Base-by-base conservation (phyloP, 805 yeast species). In the Blastobotrys americana region DNA sequence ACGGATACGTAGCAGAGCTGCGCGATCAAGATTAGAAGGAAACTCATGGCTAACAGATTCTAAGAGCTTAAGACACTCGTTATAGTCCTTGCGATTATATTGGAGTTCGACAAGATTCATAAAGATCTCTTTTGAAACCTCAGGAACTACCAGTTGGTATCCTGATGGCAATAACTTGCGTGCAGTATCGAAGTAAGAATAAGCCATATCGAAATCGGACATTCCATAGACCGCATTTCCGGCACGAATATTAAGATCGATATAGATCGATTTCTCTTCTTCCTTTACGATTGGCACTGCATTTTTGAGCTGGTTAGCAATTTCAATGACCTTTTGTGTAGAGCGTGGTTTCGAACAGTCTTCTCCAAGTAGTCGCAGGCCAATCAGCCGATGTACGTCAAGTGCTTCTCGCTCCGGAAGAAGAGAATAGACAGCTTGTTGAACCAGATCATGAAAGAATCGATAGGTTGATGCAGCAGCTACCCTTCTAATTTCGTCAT, bases 181-280 rank as follows among this genome's bases (percentile, higher is more conserved):
- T 0, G 76, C 69, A 1, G 64, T 59, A 17, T 59, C 57, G 37
- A 72, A 69, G 46, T 65, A 72, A n/a, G 55, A 49, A 25, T 72
- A 57, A 0, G 78, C 70, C 35, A 67, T 55, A 21, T 55, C 58
- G 45, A 68, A 63, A 49, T 72, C 75, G 39, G 66, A 70, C 8
- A 70, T 65, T 8, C 68, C 66, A 38, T 69, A 67, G 1, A 77
- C 73, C 45, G 61, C 61, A 41, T 63, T 60, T 1, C 77, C 77
- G 0, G 78, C 76, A 17, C 61, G 59, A 3, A 67, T 59, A 34
- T 74, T 53, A 4, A 71, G 68, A 2, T 65, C 66, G 13, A 66
- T 47, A 43, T 70, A 75, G 0, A 58, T 60, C 4, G 58, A 57
- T 17, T 46, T 43, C 33, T 75, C 78, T 3, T 64, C 67, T 1